Percentiles rank a stretch among this genome's conserved stretches.
These are phyloP conservation scores for Flueggea neowawraea DNA, from an alignment of 441 rosid genomes.

Conservation along the genomic window DNA sequence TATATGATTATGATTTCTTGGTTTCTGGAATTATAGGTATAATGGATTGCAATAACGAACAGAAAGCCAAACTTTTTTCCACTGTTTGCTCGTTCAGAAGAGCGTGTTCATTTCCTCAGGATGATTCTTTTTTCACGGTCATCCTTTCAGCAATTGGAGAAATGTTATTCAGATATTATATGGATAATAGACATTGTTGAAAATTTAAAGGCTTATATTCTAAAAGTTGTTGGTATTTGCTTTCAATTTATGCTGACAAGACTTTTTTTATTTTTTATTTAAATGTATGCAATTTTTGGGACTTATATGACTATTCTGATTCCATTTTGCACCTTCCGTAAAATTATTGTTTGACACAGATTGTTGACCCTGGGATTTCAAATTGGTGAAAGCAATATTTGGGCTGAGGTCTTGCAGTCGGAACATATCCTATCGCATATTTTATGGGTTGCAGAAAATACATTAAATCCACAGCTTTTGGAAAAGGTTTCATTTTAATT, in stretches of 20 bases:
- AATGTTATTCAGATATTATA: not conserved
- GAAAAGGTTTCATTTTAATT: constrained; percentile 52
- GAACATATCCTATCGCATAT: constrained; percentile 58
- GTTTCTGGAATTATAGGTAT: not conserved
- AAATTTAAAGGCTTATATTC: constrained; percentile 1
- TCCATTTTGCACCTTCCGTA: constrained; percentile 4
- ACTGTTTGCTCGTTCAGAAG: not conserved
- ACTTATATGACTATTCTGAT: constrained; percentile 3
- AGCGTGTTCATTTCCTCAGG: not conserved
- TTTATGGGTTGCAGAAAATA: constrained; percentile 77
- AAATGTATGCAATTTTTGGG: not conserved
- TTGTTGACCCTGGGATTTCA: constrained; percentile 60
- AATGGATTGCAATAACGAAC: too few species aligned
- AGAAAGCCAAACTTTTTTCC: not conserved
- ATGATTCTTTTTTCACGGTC: constrained; percentile 1
- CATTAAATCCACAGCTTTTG: constrained; percentile 61
- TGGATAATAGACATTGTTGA: not conserved
- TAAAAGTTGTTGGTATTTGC: not conserved
- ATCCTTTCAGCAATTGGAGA: not conserved
- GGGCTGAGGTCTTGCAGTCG: constrained; percentile 57
- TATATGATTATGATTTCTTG: constrained; percentile 1
- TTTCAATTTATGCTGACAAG: not conserved
- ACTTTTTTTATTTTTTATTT: not conserved
- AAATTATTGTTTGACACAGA: too few species aligned
- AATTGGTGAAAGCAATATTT: constrained; percentile 37